Evolutionary conservation across 805 yeast species (phyloP).

Genomic region (Candida schatavii): DNA sequence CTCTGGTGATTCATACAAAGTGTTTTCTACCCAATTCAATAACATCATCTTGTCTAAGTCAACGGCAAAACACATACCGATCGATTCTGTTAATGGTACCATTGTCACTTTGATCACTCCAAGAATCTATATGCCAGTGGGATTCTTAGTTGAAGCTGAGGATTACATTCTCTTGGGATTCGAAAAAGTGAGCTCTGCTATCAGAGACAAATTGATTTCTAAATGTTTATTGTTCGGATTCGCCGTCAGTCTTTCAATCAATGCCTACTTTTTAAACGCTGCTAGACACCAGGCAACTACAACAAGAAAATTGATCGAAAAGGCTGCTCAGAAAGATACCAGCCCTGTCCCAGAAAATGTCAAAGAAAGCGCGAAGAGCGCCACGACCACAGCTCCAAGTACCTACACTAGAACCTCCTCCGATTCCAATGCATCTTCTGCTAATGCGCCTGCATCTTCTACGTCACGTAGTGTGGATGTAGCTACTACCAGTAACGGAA

Average conservation of each 20-base stretch:
- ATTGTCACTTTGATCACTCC: conserved; percentile 59
- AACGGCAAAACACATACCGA: conserved; percentile 41
- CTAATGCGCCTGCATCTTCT: background rate
- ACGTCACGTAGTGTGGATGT: conserved; percentile 10
- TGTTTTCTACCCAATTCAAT: conserved; percentile 16
- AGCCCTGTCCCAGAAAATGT: background rate
- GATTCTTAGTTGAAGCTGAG: conserved; percentile 56
- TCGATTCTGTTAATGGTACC: conserved; percentile 45
- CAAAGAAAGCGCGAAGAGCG: background rate
- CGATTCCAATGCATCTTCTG: too few species aligned
- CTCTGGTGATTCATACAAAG: conserved; percentile 21
- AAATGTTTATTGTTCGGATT: conserved; percentile 72
- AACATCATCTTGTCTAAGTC: conserved; percentile 31
- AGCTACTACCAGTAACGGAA: conserved; percentile 17
- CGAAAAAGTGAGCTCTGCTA: conserved; percentile 59
- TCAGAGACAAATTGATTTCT: conserved; percentile 76
- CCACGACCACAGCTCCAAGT: background rate
- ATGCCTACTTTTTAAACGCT: conserved; percentile 81
- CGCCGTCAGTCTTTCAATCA: conserved; percentile 72
- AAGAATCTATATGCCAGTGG: conserved; percentile 56
- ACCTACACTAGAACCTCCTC: background rate
- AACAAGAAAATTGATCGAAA: conserved; percentile 36
- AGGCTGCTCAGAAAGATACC: conserved; percentile 2
- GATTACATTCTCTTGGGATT: conserved; percentile 53
- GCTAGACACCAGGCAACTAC: conserved; percentile 64